Evolutionary conservation across 306 rosid species (phyloP), one percentile per base, ranked within the genome.

Genomic region (Rosa persica): DNA sequence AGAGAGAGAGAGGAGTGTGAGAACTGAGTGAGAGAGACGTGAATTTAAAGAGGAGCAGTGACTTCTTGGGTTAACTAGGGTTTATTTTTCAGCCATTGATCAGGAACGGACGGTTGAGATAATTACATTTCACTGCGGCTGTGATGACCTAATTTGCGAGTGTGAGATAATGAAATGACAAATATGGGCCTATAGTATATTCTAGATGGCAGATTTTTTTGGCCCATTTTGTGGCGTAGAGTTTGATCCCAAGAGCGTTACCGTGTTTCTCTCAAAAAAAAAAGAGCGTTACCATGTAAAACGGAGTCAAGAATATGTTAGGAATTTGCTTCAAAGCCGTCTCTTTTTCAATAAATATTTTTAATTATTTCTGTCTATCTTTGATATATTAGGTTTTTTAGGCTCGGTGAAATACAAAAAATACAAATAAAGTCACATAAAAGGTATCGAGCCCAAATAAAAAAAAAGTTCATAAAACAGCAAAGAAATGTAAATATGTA

Each of bases 1-100:
- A 60, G 67, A 52, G 8, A 55, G 54, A 47, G 30, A 57, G 67
- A 60, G 4, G 44, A 36, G 17, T 25, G 68, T 6, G 80, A 58
- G 55, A 12, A 25, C 13, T 8, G 83, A 3, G 5, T 57, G 65
- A 58, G 65, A 23, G 8, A 55, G 61, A 25, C 22, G 61, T 20
- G 61, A 2, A 55, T 73, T 80, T 80, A 81, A 81, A 76, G 61
- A 19, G 62, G 60, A 60, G 46, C 20, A n/a, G 27, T 55, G 27
- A 43, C 62, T 5, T 25, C 11, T 72, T 5, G 27, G n/a, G 57
- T 57, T 44, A 19, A 7, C 58, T 82, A 82, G 85, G 85, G 79
- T 78, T 82, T 82, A 54, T 67, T 60, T 68, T 22, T 58, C 39
- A 34, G 8, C 85, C 82, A 47, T 82, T 51, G 1, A 81, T 81